Evolutionary conservation across 1,284 basidiomycete genomes (phyloP).

Genomic region (Boletus austroedulis): DNA sequence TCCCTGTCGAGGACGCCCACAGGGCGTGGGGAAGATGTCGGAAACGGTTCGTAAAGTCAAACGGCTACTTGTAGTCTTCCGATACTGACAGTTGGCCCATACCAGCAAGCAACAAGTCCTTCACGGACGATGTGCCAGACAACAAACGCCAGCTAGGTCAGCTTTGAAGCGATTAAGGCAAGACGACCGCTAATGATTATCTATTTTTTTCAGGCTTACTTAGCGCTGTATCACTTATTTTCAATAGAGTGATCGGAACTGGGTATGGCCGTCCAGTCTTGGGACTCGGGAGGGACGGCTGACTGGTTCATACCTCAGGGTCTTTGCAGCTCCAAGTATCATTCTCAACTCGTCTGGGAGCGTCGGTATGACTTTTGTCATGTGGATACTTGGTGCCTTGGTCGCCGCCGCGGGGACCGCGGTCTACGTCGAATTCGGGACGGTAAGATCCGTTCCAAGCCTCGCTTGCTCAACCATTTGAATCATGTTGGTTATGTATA

Average conservation of each 20-base stretch:
- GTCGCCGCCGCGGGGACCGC: constrained; percentile 63
- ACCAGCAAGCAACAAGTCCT: constrained; percentile 4
- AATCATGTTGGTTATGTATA: constrained; percentile 26
- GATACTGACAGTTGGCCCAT: not conserved
- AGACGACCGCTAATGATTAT: not conserved
- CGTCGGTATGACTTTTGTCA: constrained; percentile 57
- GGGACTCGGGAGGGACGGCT: not conserved
- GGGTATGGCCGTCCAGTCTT: constrained; percentile 44
- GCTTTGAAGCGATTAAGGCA: not conserved
- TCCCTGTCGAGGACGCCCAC: not conserved
- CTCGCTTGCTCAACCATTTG: not conserved
- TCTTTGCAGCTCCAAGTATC: constrained; percentile 70
- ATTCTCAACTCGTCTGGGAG: constrained; percentile 67
- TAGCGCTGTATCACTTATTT: constrained; percentile 67
- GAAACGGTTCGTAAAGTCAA: constrained; percentile 14
- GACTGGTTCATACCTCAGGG: constrained; percentile 40
- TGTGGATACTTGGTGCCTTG: constrained; percentile 72
- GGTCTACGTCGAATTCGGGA: constrained; percentile 73
- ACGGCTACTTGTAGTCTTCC: not conserved
- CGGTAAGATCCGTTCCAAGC: constrained; percentile 42
- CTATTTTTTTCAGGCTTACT: constrained; percentile 42
- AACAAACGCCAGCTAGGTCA: constrained; percentile 44
- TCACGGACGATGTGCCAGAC: constrained; percentile 43
- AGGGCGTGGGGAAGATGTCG: not conserved
- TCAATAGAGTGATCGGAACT: constrained; percentile 76